These are phyloP conservation scores for Coleophoma eucalyptorum DNA, from an alignment of 2,329 filamentous ascomycete genomes.

Conservation along the genomic window DNA sequence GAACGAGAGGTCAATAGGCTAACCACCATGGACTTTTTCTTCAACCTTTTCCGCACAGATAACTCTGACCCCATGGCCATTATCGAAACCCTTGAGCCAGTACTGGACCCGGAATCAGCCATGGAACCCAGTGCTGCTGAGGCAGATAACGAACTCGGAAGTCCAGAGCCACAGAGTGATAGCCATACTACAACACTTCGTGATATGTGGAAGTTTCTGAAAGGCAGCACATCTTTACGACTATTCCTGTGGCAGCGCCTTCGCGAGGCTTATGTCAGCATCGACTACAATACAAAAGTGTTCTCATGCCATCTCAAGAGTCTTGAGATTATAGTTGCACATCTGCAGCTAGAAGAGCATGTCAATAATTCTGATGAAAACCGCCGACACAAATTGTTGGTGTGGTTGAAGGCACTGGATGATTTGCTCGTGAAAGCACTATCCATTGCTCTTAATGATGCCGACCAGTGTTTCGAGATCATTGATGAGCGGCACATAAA, in stretches of 20 bases:
- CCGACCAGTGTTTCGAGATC: constrained; percentile 70
- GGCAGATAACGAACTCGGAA: constrained; percentile 23
- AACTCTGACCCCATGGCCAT: constrained; percentile 76
- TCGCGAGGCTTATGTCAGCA: constrained; percentile 82
- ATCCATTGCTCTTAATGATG: constrained; percentile 63
- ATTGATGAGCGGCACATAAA: constrained; percentile 76
- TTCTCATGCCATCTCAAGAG: constrained; percentile 83
- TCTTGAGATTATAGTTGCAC: constrained; percentile 75
- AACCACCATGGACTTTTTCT: constrained; percentile 95
- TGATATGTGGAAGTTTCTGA: constrained; percentile 83
- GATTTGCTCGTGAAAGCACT: constrained; percentile 70
- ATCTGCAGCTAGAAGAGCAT: constrained; percentile 59
- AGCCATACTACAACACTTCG: constrained; percentile 42
- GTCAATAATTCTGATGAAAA: constrained; percentile 52
- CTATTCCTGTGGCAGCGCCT: constrained; percentile 88
- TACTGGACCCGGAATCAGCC: constrained; percentile 70
- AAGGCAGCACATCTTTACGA: constrained; percentile 77
- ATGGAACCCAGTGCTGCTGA: constrained; percentile 25
- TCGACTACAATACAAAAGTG: constrained; percentile 82
- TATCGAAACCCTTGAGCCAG: constrained; percentile 89
- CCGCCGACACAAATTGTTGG: constrained; percentile 68
- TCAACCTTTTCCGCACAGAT: constrained; percentile 82
- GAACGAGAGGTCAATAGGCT: constrained; percentile 89
- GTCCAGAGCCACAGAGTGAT: constrained; percentile 13
- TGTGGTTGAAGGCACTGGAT: constrained; percentile 75